phyloP scores from a whole-genome alignment of 345 rosid genomes.

The Chamaenerion angustifolium region DNA sequence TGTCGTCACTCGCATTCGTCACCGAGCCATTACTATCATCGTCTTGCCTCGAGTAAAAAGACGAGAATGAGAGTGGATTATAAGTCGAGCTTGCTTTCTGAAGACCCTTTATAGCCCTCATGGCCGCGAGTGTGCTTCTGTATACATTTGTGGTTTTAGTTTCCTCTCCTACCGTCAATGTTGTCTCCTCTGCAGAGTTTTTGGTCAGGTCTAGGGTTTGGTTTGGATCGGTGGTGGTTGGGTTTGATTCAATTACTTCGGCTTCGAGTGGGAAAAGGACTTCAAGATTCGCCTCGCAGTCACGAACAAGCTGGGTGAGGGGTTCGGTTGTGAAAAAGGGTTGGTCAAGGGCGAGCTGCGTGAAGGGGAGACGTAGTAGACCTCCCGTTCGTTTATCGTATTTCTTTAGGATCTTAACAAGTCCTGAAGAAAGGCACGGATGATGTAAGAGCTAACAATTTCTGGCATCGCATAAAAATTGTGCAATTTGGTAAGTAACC shows the following conservation, averaged over 20 bases:
- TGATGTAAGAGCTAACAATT: too few species aligned
- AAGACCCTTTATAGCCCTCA: constrained; percentile 77
- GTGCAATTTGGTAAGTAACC: too few species aligned
- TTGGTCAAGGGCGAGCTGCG: constrained; percentile 64
- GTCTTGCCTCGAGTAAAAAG: constrained; percentile 36
- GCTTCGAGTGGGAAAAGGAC: constrained; percentile 77
- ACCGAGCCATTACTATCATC: constrained; percentile 49
- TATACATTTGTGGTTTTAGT: constrained; percentile 38
- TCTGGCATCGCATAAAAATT: too few species aligned
- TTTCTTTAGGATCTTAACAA: constrained; percentile 80
- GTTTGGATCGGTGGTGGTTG: constrained; percentile 8
- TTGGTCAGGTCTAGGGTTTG: constrained; percentile 12
- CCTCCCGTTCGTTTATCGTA: constrained; percentile 86
- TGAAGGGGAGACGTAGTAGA: constrained; percentile 59
- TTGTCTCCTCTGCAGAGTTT: constrained; percentile 23
- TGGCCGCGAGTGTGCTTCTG: constrained; percentile 87
- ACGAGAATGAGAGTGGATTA: constrained; percentile 63
- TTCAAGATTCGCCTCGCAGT: constrained; percentile 85
- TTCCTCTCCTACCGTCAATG: constrained; percentile 44
- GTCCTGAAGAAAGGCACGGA: constrained; percentile 26
- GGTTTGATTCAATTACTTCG: constrained; percentile 58
- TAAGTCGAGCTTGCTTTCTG: constrained; percentile 82
- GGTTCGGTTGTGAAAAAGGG: constrained; percentile 82
- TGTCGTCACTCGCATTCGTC: constrained; percentile 12
- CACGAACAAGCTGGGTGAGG: constrained; percentile 67